Percentiles rank a stretch among this genome's conserved stretches.
Evolutionary conservation across 2,329 filamentous ascomycete species (phyloP).

Genomic region (Xylariales sp.): DNA sequence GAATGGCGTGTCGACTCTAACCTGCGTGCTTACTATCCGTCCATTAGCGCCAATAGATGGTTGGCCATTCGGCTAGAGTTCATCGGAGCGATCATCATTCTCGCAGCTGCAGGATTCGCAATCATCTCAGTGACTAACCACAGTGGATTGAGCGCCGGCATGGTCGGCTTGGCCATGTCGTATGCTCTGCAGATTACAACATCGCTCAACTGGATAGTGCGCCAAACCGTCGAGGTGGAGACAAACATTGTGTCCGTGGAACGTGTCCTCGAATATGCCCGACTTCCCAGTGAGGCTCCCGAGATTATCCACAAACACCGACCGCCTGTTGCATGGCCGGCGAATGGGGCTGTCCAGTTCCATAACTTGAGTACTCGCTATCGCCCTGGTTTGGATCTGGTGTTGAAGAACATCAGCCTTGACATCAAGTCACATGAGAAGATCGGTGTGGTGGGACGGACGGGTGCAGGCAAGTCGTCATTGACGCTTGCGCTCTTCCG

Average conservation of each 20-base stretch:
- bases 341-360: constrained; percentile 82
- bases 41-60: constrained; percentile 92
- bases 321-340: constrained; percentile 86
- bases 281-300: constrained; percentile 85
- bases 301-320: constrained; percentile 87
- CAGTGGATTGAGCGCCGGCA: constrained; percentile 60
- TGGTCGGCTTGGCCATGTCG: constrained; percentile 92
- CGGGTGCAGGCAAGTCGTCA: constrained; percentile 92
- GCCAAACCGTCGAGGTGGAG: constrained; percentile 98
- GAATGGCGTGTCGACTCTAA: constrained; percentile 98
- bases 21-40: constrained; percentile 89
- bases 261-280: constrained; percentile 91
- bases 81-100: constrained; percentile 89
- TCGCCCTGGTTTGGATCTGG: constrained; percentile 80
- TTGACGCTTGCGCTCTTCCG: constrained; percentile 90
- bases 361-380: constrained; percentile 94
- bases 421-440: constrained; percentile 96
- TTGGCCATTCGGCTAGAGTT: constrained; percentile 92
- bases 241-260: constrained; percentile 99
- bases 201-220: constrained; percentile 97
- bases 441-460: constrained; percentile 94
- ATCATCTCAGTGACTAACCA: constrained; percentile 73
- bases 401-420: constrained; percentile 87
- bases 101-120: constrained; percentile 76
- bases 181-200: constrained; percentile 96